Evolutionary conservation across 1,284 basidiomycete genomes (phyloP), one percentile per base, ranked within the genome.

Genomic region (Boletellus deceptivus): DNA sequence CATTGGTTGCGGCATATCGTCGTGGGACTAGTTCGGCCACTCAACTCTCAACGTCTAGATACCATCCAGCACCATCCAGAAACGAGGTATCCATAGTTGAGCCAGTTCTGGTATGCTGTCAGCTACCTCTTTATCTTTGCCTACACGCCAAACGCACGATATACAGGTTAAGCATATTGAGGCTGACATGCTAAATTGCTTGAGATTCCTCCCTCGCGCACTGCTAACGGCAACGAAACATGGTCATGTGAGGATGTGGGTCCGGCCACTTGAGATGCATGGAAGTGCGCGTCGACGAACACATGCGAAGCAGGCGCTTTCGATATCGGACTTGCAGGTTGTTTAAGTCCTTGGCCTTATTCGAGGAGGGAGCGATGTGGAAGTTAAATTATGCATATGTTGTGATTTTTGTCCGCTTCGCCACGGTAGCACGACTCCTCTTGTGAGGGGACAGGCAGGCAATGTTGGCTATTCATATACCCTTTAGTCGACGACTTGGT

Each of bases 31-130:
- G 79, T 38, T 85, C 83, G 4, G 77, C 76, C 2, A 69, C 78
- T 17, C 80, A 82, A 59, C 75, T 87, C 33, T 62, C 70, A 4
- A 70, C 76, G 11, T 75, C 81, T 16, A 77, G 83, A 22, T 93
- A 86, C 61, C 94, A 97, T 63, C 82, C 90, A 14, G 88, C 94
- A 2, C 91, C 92, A 3, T 90, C 91, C 2, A 77, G 92, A 24
- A 91, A 89, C 55, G 93, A 97, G 59, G 86, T 96, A 7, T 89
- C 93, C 4, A 81, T 92, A 25, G 83, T 97, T 3, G 94, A 97
- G 63, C 94, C 94, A 24, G 91, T 96, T 34, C 73, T 96, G 59
- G 91, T 93, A 64, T 59, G 88, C 16, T 39, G 10, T 48, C 35
- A 11, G 6, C 77, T 6, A 61, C 67, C 1, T 52, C 29, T 45